Evolutionary conservation across 2,329 filamentous ascomycete species (phyloP).

Genomic region (Sporothrix euskadiensis): DNA sequence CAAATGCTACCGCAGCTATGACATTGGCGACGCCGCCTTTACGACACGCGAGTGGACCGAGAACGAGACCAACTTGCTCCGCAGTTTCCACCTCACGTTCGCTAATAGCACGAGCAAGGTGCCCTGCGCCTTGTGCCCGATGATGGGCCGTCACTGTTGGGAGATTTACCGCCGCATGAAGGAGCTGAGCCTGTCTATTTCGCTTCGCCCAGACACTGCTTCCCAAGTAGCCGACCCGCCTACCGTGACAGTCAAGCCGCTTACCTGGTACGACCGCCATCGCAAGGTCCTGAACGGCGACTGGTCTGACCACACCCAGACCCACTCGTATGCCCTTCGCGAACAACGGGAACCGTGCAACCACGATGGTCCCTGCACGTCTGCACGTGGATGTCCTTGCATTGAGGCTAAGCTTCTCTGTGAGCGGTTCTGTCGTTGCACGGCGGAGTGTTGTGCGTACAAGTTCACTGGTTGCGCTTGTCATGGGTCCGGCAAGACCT

Average conservation of each 20-base stretch:
- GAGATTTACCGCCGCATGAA: conserved; percentile 51
- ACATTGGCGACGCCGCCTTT: conserved; percentile 39
- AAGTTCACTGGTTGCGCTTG: conserved; percentile 70
- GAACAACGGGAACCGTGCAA: conserved; percentile 65
- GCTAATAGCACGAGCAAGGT: conserved; percentile 47
- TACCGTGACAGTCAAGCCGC: conserved; percentile 44
- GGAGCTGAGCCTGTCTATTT: conserved; percentile 43
- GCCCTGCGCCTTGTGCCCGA: conserved; percentile 52
- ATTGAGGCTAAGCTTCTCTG: conserved; percentile 63
- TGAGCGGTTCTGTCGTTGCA: conserved; percentile 70
- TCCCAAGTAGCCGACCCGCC: conserved; percentile 36
- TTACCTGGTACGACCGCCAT: conserved; percentile 59
- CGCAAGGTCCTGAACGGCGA: conserved; percentile 56
- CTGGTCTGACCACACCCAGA: conserved; percentile 57
- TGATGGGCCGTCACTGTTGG: conserved; percentile 55
- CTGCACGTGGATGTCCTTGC: conserved; percentile 60
- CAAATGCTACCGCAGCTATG: conserved; percentile 47
- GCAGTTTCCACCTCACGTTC: conserved; percentile 48
- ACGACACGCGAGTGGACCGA: conserved; percentile 49
- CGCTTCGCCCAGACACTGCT: conserved; percentile 35
- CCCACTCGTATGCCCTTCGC: conserved; percentile 57
- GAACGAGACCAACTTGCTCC: conserved; percentile 51
- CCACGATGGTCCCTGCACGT: conserved; percentile 67
- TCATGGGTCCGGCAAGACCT: conserved; percentile 58
- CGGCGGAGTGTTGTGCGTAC: conserved; percentile 58